Base-by-base conservation (phyloP, 31 red algal species). In the Endocladia muricata region DNA sequence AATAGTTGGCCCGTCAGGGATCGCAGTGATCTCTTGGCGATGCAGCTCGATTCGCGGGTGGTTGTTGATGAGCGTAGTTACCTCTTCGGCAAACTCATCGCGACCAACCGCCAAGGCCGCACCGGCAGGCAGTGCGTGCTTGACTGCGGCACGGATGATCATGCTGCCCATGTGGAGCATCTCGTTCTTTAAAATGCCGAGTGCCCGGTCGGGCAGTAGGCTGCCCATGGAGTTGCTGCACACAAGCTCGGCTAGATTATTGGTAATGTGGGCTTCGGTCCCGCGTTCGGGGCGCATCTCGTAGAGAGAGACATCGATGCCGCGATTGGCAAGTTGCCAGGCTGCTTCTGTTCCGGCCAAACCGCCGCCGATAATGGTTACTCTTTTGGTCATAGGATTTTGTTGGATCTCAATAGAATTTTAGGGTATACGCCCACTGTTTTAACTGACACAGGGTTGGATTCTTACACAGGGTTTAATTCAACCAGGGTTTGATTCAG, bases 271-370 rank as follows among this genome's bases (percentile, higher is more conserved):
- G 11, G 59, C 59, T 11, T 11, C 15, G 19, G 59, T 63, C 9
- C 19, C 9, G 9, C 28, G 19, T 19, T 21, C 13, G 28, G 59
- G 9, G 13, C 23, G 9, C 59, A 63, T 63, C 28, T 63, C 59
- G 59, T 19, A 9, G 21, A 63, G 59, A 9, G 11, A 11, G 11
- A 63, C 59, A 9, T 63, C 21, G 59, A 21, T 11, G 13, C 59
- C 59, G 9, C 9, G 9, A 9, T 63, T 25, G 11, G 59, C 59
- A 63, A 31, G 21, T 11, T 21, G 21, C 59, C 19, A 63, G 9
- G 59, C 59, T 63, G 59, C 59, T 23, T 63, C 59, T 21, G 21
- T 19, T 21, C 59, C 59, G 9, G 59, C 59, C 59, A 63, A 28
- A 9, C 59, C 59, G 19, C 15, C 59, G 59, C 59, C 59, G 28